phyloP scores from a whole-genome alignment of 2,329 filamentous ascomycete species.

The Pseudocercospora ulei region DNA sequence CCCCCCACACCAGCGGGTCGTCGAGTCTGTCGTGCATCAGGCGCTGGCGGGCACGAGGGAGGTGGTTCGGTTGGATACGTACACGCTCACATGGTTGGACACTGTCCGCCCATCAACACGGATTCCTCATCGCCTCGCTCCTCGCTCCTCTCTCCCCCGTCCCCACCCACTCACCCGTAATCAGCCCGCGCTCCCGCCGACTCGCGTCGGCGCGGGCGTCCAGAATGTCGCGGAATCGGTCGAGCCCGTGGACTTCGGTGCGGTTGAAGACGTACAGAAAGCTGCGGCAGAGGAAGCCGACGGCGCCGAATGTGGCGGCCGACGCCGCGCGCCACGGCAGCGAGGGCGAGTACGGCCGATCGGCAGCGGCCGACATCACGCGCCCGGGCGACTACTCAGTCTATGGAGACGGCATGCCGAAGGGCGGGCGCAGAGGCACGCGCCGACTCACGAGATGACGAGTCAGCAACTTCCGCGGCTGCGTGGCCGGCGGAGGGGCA shows the following conservation, averaged over 20 bases:
- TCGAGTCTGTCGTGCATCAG: slow-evolving; percentile 56
- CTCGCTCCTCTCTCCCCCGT: slow-evolving; percentile 52
- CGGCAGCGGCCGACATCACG: slow-evolving; percentile 37
- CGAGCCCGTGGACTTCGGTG: slow-evolving; percentile 66
- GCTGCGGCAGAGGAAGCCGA: slow-evolving; percentile 58
- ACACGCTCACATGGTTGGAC: slow-evolving; percentile 83
- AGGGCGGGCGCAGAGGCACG: no score
- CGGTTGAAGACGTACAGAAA: slow-evolving; percentile 68
- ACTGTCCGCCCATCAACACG: slow-evolving; percentile 43
- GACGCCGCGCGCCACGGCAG: slow-evolving; percentile 64
- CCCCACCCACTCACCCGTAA: slow-evolving; percentile 68
- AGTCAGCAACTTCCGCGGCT: no score
- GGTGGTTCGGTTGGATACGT: slow-evolving; percentile 44
- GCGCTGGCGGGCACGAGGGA: slow-evolving; percentile 6
- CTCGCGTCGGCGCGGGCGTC: slow-evolving; percentile 61
- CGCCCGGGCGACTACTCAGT: slow-evolving; percentile 3
- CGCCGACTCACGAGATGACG: no score
- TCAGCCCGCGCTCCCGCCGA: slow-evolving; percentile 61
- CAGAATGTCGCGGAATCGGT: slow-evolving; percentile 63
- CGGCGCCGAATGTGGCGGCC: slow-evolving; percentile 62
- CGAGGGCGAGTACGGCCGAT: slow-evolving; percentile 47
- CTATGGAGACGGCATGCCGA: slow-evolving; percentile 7
- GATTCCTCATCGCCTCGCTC: neutral
- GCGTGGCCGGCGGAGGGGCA: no score
- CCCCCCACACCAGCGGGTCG: slow-evolving; percentile 89